Conservation (phyloP, 1,284 basidiomycete species). For the Trichosporon faecale region DNA sequence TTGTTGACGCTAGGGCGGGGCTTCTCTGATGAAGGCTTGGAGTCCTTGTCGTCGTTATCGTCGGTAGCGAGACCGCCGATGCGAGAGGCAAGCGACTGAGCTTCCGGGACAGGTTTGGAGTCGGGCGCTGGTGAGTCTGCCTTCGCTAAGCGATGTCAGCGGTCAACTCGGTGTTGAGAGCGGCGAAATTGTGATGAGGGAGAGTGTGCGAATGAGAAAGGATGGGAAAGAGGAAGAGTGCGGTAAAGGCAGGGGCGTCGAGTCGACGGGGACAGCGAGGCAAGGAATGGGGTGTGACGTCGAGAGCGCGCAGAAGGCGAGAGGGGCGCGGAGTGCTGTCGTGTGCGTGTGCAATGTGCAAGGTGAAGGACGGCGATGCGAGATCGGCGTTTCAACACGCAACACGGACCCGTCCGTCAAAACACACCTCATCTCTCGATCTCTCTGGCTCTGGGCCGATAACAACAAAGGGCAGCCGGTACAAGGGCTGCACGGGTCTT, state of each 20-base stretch:
- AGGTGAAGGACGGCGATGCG: background rate
- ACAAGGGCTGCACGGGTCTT: background rate
- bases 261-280: background rate
- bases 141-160: background rate
- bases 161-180: background rate
- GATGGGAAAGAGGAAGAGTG: background rate
- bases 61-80: constrained; percentile 43
- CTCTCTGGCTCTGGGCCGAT: background rate
- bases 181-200: background rate
- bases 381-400: background rate
- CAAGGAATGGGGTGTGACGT: background rate
- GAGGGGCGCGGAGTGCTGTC: too few species aligned
- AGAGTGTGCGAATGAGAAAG: background rate
- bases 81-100: constrained; percentile 38
- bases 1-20: constrained; percentile 34
- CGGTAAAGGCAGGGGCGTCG: background rate
- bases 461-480: constrained; percentile 5
- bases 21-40: constrained; percentile 3
- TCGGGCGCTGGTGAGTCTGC: constrained; percentile 13
- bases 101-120: constrained; percentile 28
- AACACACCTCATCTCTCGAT: background rate
- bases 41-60: background rate
- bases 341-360: constrained; percentile 4
- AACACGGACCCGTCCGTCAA: background rate
- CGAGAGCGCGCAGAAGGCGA: background rate